phyloP scores from a whole-genome alignment of 495 filamentous ascomycete genomes.

The Melanomma pulvis-pyrius region DNA sequence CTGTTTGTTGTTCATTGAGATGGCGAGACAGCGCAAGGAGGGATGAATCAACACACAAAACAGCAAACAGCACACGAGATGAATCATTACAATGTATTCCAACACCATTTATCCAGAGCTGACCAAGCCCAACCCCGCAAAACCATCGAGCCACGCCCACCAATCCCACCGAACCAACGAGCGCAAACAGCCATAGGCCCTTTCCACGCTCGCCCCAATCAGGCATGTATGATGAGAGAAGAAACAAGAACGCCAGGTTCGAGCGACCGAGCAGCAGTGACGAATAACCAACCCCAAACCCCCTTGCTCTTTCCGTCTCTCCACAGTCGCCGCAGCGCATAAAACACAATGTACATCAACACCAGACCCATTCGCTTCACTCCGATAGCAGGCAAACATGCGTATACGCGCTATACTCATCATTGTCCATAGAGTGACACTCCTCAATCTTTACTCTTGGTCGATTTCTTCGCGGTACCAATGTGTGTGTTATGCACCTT shows the following conservation, averaged over 20 bases:
- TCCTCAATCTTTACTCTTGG: conserved; percentile 49
- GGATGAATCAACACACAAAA: no score
- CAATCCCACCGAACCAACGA: background rate
- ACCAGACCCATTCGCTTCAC: background rate
- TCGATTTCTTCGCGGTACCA: conserved; percentile 78
- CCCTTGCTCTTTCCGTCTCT: no score
- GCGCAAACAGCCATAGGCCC: background rate
- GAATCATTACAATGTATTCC: background rate
- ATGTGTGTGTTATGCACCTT: conserved; percentile 93
- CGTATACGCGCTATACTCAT: background rate
- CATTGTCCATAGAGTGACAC: background rate
- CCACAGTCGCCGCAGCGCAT: no score
- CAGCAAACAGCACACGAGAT: no score
- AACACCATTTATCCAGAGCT: background rate
- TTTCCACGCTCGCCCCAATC: background rate
- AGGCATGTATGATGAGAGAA: background rate
- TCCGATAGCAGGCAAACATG: background rate
- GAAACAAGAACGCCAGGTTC: background rate
- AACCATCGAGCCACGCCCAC: no score
- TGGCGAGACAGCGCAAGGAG: no score
- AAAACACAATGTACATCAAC: background rate
- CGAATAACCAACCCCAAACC: no score
- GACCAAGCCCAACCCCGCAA: background rate
- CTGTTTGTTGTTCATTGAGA: no score
- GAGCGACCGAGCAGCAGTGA: background rate